A percentile compares a stretch with the other conserved stretches of the same genome.
Conservation (phyloP, 2,329 filamentous ascomycete genomes). For the Colletotrichum sp. region DNA sequence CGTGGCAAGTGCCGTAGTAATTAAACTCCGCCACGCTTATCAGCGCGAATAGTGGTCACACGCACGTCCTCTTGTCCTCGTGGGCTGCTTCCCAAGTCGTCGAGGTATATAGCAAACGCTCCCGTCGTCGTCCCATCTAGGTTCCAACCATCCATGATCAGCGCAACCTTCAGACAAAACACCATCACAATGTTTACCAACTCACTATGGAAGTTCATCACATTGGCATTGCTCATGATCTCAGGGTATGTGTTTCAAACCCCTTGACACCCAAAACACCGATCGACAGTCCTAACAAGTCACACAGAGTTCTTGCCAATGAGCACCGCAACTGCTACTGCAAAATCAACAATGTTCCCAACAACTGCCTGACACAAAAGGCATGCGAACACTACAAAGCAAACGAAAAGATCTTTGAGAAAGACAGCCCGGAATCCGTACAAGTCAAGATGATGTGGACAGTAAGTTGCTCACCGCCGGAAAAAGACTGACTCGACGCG, state of each 20-base stretch:
- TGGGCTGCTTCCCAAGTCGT: background rate
- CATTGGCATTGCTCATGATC: background rate
- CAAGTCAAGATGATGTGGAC: background rate
- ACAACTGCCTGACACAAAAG: background rate
- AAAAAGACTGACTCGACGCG: background rate
- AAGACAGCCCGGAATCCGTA: background rate
- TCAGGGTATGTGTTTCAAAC: background rate
- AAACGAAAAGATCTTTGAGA: background rate
- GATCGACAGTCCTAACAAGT: background rate
- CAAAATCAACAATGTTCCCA: background rate
- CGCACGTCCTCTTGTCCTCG: background rate
- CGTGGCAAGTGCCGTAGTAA: background rate
- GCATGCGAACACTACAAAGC: background rate
- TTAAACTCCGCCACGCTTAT: background rate
- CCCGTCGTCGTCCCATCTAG: background rate
- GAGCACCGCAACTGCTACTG: background rate
- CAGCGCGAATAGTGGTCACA: background rate
- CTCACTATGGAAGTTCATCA: background rate
- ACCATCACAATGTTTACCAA: background rate
- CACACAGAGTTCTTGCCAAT: background rate
- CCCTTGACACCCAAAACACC: background rate
- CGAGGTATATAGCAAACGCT: background rate
- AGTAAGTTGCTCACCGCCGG: background rate
- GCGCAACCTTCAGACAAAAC: background rate
- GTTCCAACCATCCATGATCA: background rate